A percentile compares a stretch with the other conserved stretches of the same genome.
phyloP scores from a whole-genome alignment of 2,329 filamentous ascomycete genomes.

The Aureobasidium sp. region DNA sequence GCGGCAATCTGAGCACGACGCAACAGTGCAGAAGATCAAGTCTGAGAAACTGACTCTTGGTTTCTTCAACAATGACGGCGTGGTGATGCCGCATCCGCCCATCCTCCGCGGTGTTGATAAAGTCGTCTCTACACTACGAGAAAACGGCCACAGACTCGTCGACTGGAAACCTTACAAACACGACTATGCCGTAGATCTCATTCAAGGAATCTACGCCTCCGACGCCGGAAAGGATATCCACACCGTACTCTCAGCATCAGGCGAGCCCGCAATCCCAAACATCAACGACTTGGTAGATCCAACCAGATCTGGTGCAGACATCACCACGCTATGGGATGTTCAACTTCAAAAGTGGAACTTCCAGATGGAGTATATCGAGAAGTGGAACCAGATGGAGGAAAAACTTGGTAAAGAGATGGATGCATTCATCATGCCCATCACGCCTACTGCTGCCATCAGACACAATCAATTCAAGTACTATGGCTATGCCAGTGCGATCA shows the following conservation, averaged over 20 bases:
- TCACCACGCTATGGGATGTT: neutral
- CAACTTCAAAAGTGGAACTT: conserved; percentile 8
- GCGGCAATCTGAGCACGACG: conserved; percentile 25
- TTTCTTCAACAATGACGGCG: conserved; percentile 27
- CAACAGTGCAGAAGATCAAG: neutral
- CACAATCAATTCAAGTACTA: conserved; percentile 27
- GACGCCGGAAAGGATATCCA: conserved; percentile 52
- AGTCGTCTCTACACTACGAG: conserved; percentile 12
- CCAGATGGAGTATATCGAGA: conserved; percentile 16
- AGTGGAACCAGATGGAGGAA: conserved; percentile 30
- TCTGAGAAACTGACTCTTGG: conserved; percentile 26
- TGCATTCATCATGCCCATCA: conserved; percentile 30
- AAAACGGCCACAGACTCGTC: conserved; percentile 24
- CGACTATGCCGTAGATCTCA: conserved; percentile 41
- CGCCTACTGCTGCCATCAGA: conserved; percentile 30
- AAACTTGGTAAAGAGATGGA: conserved; percentile 29
- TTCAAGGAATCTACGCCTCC: conserved; percentile 46
- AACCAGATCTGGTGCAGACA: neutral
- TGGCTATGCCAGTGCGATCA: conserved; percentile 14
- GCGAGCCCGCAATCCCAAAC: conserved; percentile 24
- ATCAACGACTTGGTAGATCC: conserved; percentile 22
- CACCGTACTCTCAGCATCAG: conserved; percentile 43
- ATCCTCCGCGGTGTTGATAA: conserved; percentile 28
- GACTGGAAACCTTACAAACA: conserved; percentile 45
- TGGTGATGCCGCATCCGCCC: conserved; percentile 30